phyloP scores from a whole-genome alignment of 2,329 filamentous ascomycete species.

The Fusarium tuaranense region DNA sequence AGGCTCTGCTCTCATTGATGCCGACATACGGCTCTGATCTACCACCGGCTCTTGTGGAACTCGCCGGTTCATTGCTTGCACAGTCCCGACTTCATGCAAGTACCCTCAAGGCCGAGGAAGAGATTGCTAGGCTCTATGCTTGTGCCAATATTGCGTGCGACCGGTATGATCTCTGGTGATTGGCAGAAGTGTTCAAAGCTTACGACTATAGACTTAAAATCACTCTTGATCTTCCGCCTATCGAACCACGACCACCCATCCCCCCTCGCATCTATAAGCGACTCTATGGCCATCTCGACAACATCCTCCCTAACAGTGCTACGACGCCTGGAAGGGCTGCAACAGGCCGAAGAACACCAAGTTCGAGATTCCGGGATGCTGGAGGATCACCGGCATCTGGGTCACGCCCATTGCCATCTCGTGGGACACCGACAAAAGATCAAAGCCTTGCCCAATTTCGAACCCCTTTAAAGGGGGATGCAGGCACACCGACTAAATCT shows the following conservation, averaged over 20 bases:
- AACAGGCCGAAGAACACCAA: constrained; percentile 49
- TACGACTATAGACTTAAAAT: constrained; percentile 73
- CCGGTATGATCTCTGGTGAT: constrained; percentile 61
- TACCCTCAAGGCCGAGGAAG: constrained; percentile 85
- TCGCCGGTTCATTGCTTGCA: constrained; percentile 79
- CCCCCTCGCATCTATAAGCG: constrained; percentile 86
- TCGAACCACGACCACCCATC: constrained; percentile 81
- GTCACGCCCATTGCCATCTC: constrained; percentile 52
- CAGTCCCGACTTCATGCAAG: constrained; percentile 84
- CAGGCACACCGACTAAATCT: constrained; percentile 57
- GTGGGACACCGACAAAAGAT: constrained; percentile 61
- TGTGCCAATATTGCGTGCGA: constrained; percentile 93
- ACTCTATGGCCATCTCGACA: constrained; percentile 83
- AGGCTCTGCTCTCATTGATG: constrained; percentile 78
- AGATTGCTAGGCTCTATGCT: constrained; percentile 85
- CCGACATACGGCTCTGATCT: constrained; percentile 77
- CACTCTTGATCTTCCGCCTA: constrained; percentile 79
- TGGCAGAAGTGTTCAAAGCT: not conserved
- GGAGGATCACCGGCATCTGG: constrained; percentile 43
- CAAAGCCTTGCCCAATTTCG: constrained; percentile 57
- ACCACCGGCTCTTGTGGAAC: constrained; percentile 75
- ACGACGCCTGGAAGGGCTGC: constrained; percentile 46
- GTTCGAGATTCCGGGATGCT: constrained; percentile 46
- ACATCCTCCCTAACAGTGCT: constrained; percentile 67
- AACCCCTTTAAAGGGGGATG: constrained; percentile 46